Evolutionary conservation across 1,139 yeast genomes (phyloP).

Genomic region (Taphrina pruni): DNA sequence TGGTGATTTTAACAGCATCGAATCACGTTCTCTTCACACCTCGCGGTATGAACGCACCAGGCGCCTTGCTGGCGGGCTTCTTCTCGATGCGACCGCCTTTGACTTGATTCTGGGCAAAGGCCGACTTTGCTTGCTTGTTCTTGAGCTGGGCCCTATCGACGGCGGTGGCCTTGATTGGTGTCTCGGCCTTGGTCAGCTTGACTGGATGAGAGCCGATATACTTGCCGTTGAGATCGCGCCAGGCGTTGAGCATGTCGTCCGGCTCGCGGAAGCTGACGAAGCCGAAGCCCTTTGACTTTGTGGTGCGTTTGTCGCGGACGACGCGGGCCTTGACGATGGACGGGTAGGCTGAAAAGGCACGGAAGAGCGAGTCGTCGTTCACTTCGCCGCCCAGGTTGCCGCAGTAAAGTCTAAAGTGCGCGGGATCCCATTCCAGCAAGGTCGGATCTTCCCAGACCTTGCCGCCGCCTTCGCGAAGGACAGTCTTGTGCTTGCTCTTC

Average conservation of each 20-base stretch:
- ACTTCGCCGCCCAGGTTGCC: slow-evolving; percentile 77
- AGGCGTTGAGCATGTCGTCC: slow-evolving; percentile 69
- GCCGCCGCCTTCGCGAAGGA: slow-evolving; percentile 57
- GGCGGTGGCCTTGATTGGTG: slow-evolving; percentile 40
- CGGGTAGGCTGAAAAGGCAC: slow-evolving; percentile 61
- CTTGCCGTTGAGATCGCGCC: slow-evolving; percentile 73
- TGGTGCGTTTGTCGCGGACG: slow-evolving; percentile 58
- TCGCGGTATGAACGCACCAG: slow-evolving; percentile 26
- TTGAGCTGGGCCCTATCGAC: slow-evolving; percentile 36
- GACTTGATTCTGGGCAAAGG: slow-evolving; percentile 31
- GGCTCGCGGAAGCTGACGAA: slow-evolving; percentile 77
- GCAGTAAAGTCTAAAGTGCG: slow-evolving; percentile 73
- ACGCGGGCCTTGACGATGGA: slow-evolving; percentile 64
- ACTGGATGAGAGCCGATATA: slow-evolving; percentile 78
- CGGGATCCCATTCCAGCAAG: slow-evolving; percentile 65
- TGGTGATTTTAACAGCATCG: too few relatives aligned
- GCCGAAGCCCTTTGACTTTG: slow-evolving; percentile 75
- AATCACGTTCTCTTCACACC: slow-evolving; percentile 19
- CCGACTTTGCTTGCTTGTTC: slow-evolving; percentile 38
- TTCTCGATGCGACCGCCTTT: slow-evolving; percentile 28
- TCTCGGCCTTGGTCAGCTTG: slow-evolving; percentile 65
- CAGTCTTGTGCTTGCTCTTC: slow-evolving; percentile 52
- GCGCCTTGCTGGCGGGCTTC: slow-evolving; percentile 7
- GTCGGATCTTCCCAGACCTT: slow-evolving; percentile 59
- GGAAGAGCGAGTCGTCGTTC: slow-evolving; percentile 60